Evolutionary conservation across 2,329 filamentous ascomycete genomes (phyloP), one percentile per base, ranked within the genome.

Genomic region (Nectriaceae sp.): DNA sequence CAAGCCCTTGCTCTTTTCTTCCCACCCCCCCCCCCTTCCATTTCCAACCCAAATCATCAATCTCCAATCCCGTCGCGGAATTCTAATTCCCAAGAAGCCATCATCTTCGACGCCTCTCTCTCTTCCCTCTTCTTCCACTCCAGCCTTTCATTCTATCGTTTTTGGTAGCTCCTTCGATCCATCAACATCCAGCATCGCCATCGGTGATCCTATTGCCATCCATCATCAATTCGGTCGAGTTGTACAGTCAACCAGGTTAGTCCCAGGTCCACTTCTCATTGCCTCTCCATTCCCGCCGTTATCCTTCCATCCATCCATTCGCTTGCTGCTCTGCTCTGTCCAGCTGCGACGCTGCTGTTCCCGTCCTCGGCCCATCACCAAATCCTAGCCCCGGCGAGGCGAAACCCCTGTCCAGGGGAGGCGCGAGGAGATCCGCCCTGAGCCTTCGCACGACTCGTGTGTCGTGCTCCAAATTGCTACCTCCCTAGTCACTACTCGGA

Each of bases 391-490:
- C 22, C 8, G 13, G 20, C 20, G 41, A 46, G 29, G 40, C 24
- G n/a, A 31, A 21, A 33, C 53, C 56, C 59, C 59, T 57, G 56
- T 50, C 56, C 59, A 62, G 60, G 60, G 60, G 60, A 62, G 56
- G 57, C 54, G 57, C 57, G 56, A 62, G 56, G 56, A 60, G 61
- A 61, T 62, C 60, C 60, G 59, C 52, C 56, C 57, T 61, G 56
- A 53, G 48, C 60, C 61, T 62, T 56, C 54, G 60, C 60, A 63
- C 60, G 60, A 63, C 60, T 63, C 60, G 60, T 63, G 60, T 61
- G 60, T 63, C 58, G 54, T 61, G 60, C 52, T 56, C 49, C 60
- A 63, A 63, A 63, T 63, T 63, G 58, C 60, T 62, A 59, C 58
- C 52, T 60, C 40, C 40, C 60, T 56, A 60, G 54, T 53, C 54